Evolutionary conservation across 805 yeast genomes (phyloP).

Genomic region (Ogataea kodamae): DNA sequence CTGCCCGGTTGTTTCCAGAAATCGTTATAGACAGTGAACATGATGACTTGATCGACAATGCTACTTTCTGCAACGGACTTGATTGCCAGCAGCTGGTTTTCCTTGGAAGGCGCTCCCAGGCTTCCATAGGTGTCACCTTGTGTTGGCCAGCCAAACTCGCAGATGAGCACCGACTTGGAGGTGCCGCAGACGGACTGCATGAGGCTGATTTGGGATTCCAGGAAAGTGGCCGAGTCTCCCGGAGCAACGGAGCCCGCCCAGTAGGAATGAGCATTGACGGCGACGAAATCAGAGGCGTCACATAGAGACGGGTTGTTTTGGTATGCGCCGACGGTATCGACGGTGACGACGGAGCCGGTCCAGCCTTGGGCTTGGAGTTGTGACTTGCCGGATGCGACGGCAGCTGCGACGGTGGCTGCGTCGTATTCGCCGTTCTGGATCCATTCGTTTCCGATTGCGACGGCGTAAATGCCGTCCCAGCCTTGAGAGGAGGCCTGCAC

Average conservation of each 20-base stretch:
- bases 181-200: slow-evolving; percentile 47
- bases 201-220: slow-evolving; percentile 43
- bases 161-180: slow-evolving; percentile 46
- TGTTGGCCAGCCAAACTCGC: slow-evolving; percentile 75
- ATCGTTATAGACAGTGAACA: slow-evolving; percentile 63
- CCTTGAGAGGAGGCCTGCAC: slow-evolving; percentile 43
- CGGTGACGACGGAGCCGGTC: slow-evolving; percentile 57
- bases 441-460: slow-evolving; percentile 62
- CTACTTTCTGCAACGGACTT: slow-evolving; percentile 42
- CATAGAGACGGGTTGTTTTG: slow-evolving; percentile 50
- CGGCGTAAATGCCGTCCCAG: slow-evolving; percentile 66
- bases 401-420: slow-evolving; percentile 44
- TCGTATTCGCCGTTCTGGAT: slow-evolving; percentile 50
- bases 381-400: slow-evolving; percentile 45
- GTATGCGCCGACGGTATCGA: slow-evolving; percentile 64
- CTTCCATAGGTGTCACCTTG: slow-evolving; percentile 49
- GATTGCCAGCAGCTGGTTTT: slow-evolving; percentile 51
- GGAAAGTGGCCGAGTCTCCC: slow-evolving; percentile 50
- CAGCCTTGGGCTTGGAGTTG: slow-evolving; percentile 45
- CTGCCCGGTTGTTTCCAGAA: slow-evolving; percentile 57
- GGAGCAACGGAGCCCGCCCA: slow-evolving; percentile 56
- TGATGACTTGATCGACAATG: slow-evolving; percentile 48
- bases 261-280: slow-evolving; percentile 66
- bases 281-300: slow-evolving; percentile 56
- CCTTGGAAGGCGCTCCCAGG: slow-evolving; percentile 49